Percentiles rank a stretch among this genome's conserved stretches.
phyloP scores from a whole-genome alignment of 140 eudicot genomes.

The Flaveria floridana region DNA sequence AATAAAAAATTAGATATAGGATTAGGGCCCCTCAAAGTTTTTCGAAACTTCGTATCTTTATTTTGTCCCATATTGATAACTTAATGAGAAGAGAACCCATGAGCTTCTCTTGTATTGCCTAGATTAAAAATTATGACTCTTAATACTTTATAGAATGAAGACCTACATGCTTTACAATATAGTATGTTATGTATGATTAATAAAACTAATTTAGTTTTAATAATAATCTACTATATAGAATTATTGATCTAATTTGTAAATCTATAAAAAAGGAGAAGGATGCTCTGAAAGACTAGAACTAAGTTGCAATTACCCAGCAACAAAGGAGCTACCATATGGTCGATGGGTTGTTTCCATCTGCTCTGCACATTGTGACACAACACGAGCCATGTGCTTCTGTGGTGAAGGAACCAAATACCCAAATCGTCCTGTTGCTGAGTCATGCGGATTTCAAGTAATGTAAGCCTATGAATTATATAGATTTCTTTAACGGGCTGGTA shows the following conservation, averaged over 20 bases:
- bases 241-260: neutral
- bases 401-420: constrained; percentile 97
- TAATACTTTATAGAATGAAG: neutral
- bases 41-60: neutral
- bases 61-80: neutral
- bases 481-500: neutral
- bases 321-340: constrained; percentile 74
- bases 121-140: neutral
- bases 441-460: constrained; percentile 78
- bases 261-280: constrained; percentile 61
- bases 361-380: constrained; percentile 86
- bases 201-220: neutral
- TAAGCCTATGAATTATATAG: constrained; percentile 37
- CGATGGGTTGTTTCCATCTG: constrained; percentile 94
- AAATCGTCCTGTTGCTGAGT: constrained; percentile 85
- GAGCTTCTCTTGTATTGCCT: neutral
- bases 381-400: constrained; percentile 96
- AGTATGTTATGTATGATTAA: constrained; percentile 1
- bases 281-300: constrained; percentile 65
- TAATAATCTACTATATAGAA: neutral
- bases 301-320: constrained; percentile 66
- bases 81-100: neutral
- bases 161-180: neutral
- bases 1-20: too few species aligned
- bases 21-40: neutral